Evolutionary conservation across 2,329 filamentous ascomycete genomes (phyloP).

Genomic region (Colletotrichum spaethianum): DNA sequence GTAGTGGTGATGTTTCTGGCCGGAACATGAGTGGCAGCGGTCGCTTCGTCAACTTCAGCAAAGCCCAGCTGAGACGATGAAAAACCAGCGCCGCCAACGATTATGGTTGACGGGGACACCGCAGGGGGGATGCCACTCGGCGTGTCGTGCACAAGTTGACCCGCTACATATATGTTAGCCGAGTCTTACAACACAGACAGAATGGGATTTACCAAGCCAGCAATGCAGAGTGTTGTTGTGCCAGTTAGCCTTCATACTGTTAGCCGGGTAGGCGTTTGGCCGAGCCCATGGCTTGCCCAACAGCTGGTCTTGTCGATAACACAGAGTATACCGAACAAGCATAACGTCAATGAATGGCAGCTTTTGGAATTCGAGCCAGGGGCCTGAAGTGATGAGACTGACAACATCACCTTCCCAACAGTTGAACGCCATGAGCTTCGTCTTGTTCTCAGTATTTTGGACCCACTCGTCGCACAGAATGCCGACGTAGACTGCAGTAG

Average conservation of each 20-base stretch:
- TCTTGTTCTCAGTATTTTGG: slow-evolving; percentile 46
- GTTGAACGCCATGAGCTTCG: slow-evolving; percentile 50
- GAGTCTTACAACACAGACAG: background rate
- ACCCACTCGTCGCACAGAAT: slow-evolving; percentile 57
- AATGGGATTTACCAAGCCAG: slow-evolving; percentile 54
- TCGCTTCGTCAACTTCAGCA: background rate
- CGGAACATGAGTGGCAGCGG: background rate
- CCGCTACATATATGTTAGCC: slow-evolving; percentile 12
- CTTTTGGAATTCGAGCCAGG: slow-evolving; percentile 49
- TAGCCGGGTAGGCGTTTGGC: slow-evolving; percentile 21
- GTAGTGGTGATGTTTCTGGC: background rate
- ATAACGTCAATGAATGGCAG: slow-evolving; percentile 49
- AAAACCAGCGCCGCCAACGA: background rate
- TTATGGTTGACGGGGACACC: background rate
- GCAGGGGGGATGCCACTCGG: slow-evolving; percentile 19
- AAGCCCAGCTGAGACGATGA: background rate
- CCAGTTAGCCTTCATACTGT: slow-evolving; percentile 48
- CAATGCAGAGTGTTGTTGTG: slow-evolving; percentile 49
- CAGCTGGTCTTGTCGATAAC: slow-evolving; percentile 49
- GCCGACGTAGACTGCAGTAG: slow-evolving; percentile 49
- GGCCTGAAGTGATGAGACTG: slow-evolving; percentile 46
- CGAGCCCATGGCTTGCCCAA: background rate
- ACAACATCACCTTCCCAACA: slow-evolving; percentile 46
- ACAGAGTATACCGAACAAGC: slow-evolving; percentile 51
- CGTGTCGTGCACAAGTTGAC: slow-evolving; percentile 11